Conservation (phyloP, 805 yeast genomes). For the Yamadazyma paraphyllophila region DNA sequence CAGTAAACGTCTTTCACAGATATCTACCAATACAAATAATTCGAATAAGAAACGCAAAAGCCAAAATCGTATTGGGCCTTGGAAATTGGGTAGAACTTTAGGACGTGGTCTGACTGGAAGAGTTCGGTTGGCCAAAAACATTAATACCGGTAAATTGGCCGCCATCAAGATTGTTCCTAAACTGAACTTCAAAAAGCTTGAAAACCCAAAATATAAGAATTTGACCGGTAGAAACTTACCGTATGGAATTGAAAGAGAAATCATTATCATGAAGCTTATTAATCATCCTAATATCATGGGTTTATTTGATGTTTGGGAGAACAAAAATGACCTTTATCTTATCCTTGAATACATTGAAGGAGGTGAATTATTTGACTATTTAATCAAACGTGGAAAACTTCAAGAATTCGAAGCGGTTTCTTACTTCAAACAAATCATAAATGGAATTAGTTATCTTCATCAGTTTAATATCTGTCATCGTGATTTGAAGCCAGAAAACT, state of each 20-base stretch:
- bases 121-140: slow-evolving; percentile 87
- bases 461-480: slow-evolving; percentile 86
- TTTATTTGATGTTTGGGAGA: slow-evolving; percentile 84
- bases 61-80: slow-evolving; percentile 81
- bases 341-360: slow-evolving; percentile 96
- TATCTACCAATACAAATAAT: slow-evolving; percentile 42
- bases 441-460: slow-evolving; percentile 82
- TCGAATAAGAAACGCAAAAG: slow-evolving; percentile 41
- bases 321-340: slow-evolving; percentile 75
- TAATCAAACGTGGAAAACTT: slow-evolving; percentile 83
- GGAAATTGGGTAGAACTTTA: slow-evolving; percentile 92
- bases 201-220: slow-evolving; percentile 45
- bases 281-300: slow-evolving; percentile 79
- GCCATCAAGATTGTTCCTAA: slow-evolving; percentile 97
- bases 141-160: slow-evolving; percentile 81
- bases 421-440: slow-evolving; percentile 83
- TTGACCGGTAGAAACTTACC: slow-evolving; percentile 43
- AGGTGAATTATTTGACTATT: slow-evolving; percentile 90
- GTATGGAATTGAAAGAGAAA: slow-evolving; percentile 84
- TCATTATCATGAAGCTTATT: slow-evolving; percentile 78
- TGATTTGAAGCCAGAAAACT: slow-evolving; percentile 80
- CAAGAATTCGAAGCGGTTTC: slow-evolving; percentile 87
- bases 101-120: slow-evolving; percentile 98
- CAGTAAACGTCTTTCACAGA: slow-evolving; percentile 49
- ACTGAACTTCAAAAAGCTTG: slow-evolving; percentile 54